Percentiles rank a stretch among this genome's conserved stretches.
phyloP scores from a whole-genome alignment of 1,284 basidiomycete species.

The Cutaneotrichosporon sp. region DNA sequence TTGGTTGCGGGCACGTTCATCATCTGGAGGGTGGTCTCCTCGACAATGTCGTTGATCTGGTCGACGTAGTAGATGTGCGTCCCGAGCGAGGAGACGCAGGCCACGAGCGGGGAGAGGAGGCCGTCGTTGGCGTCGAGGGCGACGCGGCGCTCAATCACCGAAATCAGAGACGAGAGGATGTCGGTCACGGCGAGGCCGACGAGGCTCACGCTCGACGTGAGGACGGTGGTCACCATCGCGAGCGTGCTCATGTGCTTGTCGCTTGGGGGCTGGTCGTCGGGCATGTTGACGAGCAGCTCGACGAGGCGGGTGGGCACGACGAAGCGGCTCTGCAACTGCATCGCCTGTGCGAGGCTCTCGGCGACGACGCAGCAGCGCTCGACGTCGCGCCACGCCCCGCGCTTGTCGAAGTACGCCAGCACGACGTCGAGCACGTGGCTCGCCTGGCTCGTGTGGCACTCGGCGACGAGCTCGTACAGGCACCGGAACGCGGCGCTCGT shows the following conservation, averaged over 20 bases:
- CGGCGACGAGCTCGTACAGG: constrained; percentile 70
- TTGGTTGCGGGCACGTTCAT: constrained; percentile 54
- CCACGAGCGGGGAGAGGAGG: constrained; percentile 70
- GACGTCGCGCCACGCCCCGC: constrained; percentile 67
- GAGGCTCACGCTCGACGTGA: constrained; percentile 77
- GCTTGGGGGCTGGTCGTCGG: constrained; percentile 61
- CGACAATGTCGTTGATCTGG: constrained; percentile 90
- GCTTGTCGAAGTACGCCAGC: constrained; percentile 65
- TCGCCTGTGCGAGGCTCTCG: constrained; percentile 74
- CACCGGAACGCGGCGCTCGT: constrained; percentile 71
- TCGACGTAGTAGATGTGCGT: constrained; percentile 94
- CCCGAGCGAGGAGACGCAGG: constrained; percentile 74
- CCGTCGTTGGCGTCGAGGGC: constrained; percentile 66
- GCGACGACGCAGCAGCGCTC: constrained; percentile 82
- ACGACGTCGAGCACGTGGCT: constrained; percentile 68
- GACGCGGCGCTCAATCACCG: constrained; percentile 71
- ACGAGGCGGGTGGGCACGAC: constrained; percentile 82
- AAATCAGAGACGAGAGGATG: constrained; percentile 74
- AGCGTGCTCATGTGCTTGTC: constrained; percentile 70
- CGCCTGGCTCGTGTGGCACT: constrained; percentile 74
- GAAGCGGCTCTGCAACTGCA: constrained; percentile 89
- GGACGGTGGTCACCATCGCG: constrained; percentile 75
- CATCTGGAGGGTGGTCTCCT: constrained; percentile 77
- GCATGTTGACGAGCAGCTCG: constrained; percentile 71
- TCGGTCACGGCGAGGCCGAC: constrained; percentile 91